These are phyloP conservation scores for Fusarium albosuccineum DNA, from an alignment of 2,329 filamentous ascomycete species.

Conservation along the genomic window DNA sequence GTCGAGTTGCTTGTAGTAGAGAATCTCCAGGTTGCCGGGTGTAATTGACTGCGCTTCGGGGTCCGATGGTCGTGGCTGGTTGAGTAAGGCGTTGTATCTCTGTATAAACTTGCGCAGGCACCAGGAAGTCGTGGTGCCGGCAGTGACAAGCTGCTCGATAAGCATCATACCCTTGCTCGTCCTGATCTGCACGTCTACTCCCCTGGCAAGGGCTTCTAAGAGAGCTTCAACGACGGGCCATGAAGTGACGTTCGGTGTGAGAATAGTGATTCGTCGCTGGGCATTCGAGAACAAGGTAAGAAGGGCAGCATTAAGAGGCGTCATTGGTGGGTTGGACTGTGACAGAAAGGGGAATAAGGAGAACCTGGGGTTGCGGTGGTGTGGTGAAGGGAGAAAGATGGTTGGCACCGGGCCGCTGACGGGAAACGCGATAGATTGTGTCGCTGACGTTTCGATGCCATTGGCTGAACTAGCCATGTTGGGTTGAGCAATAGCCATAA, in stretches of 20 bases:
- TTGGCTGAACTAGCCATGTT: conserved; percentile 13
- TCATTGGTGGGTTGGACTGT: conserved; percentile 66
- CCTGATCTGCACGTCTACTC: conserved; percentile 76
- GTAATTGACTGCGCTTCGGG: conserved; percentile 58
- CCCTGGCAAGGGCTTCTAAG: conserved; percentile 70
- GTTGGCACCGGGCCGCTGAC: conserved; percentile 58
- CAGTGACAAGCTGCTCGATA: conserved; percentile 83
- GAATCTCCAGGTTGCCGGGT: conserved; percentile 67
- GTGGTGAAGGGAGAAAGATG: conserved; percentile 79
- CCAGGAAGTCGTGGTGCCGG: conserved; percentile 77
- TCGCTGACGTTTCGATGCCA: conserved; percentile 44
- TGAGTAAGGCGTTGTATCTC: conserved; percentile 59
- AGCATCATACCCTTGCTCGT: conserved; percentile 80
- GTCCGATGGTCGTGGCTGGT: conserved; percentile 37
- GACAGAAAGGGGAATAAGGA: conserved; percentile 68
- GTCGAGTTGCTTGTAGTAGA: conserved; percentile 66
- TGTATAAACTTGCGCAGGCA: conserved; percentile 72
- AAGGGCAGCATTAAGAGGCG: conserved; percentile 76
- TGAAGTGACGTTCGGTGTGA: conserved; percentile 84
- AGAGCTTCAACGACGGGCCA: conserved; percentile 73
- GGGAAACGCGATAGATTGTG: conserved; percentile 47
- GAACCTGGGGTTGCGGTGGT: conserved; percentile 77
- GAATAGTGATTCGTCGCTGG: conserved; percentile 71
- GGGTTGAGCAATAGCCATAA: background rate
- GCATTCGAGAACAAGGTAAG: conserved; percentile 72